Percentiles rank a stretch among this genome's conserved stretches.
Conservation (phyloP, 2,329 filamentous ascomycete genomes). For the Aspergillus japonicus region DNA sequence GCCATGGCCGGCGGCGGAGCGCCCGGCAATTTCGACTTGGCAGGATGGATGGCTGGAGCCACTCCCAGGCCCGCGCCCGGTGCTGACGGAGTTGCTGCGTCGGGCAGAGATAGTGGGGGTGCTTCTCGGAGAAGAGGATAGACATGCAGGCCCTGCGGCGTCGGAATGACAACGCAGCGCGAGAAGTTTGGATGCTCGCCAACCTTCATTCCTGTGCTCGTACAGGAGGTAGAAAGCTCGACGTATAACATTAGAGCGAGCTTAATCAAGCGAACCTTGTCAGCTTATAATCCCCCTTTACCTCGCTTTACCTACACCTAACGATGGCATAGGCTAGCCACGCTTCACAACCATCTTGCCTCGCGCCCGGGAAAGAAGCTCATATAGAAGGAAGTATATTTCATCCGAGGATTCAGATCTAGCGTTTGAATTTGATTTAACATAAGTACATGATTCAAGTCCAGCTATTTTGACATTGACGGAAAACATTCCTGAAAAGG, state of each 20-base stretch:
- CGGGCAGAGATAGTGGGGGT: conserved; percentile 31
- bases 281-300: not conserved
- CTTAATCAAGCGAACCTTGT: not conserved
- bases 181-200: no score
- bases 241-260: not conserved
- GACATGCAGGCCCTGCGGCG: not conserved
- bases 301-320: not conserved
- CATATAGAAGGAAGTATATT: no score
- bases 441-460: no score
- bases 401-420: no score
- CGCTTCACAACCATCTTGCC: no score
- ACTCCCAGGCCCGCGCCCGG: conserved; percentile 27
- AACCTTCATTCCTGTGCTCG: no score
- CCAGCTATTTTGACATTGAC: no score
- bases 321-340: no score
- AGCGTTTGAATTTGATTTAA: no score
- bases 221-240: not conserved
- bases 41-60: conserved; percentile 66
- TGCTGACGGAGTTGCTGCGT: conserved; percentile 22
- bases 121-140: not conserved
- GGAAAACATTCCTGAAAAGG: no score
- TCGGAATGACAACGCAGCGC: not conserved
- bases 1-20: conserved; percentile 59
- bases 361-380: no score
- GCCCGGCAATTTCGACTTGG: conserved; percentile 65